A percentile compares a stretch with the other conserved stretches of the same genome.
Conservation (phyloP, 805 yeast genomes). For the Barnettozyma botsteinii region DNA sequence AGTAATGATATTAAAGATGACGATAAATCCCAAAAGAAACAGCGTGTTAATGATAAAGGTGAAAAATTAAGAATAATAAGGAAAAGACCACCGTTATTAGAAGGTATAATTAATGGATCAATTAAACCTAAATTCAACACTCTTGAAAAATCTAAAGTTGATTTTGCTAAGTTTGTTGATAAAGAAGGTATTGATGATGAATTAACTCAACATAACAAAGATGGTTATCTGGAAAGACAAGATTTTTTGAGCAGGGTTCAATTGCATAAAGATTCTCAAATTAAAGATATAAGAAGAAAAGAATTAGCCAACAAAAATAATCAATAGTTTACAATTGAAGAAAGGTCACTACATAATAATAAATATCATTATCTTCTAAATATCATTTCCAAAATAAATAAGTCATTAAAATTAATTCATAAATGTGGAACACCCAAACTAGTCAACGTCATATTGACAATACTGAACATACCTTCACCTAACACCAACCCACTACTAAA, state of each 20-base stretch:
- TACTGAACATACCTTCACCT: conserved; percentile 91
- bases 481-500: conserved; percentile 87
- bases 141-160: conserved; percentile 84
- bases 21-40: conserved; percentile 5
- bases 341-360: too few species aligned
- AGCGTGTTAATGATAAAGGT: conserved; percentile 21
- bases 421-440: conserved; percentile 61
- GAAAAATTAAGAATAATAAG: conserved; percentile 46
- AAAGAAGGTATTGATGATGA: conserved; percentile 80
- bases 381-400: background rate
- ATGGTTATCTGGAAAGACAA: conserved; percentile 87
- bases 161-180: conserved; percentile 94
- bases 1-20: conserved; percentile 12
- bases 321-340: background rate
- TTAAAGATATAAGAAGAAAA: conserved; percentile 33
- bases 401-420: background rate
- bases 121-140: conserved; percentile 81
- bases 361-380: too few species aligned
- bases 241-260: conserved; percentile 81
- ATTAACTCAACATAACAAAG: conserved; percentile 71
- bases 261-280: conserved; percentile 31
- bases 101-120: conserved; percentile 64
- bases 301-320: conserved; percentile 27
- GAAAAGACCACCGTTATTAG: conserved; percentile 70
- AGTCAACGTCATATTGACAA: conserved; percentile 72